These are phyloP conservation scores for Cercospora sojina DNA, from an alignment of 2,329 filamentous ascomycete species.

Conservation along the genomic window DNA sequence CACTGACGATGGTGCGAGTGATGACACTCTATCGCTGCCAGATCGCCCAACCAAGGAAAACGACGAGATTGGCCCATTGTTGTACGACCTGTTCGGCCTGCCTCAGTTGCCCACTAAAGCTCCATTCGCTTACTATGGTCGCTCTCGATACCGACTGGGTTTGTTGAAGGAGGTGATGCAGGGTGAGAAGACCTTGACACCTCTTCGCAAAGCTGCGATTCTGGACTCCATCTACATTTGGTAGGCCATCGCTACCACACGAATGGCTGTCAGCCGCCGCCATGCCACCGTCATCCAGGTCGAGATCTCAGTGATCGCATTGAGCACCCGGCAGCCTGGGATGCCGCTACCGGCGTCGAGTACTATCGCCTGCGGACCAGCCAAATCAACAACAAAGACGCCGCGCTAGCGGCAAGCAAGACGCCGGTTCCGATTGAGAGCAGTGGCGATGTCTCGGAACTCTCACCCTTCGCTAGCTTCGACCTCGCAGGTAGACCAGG, in stretches of 20 bases:
- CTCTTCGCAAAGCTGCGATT: background rate
- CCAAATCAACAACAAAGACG: background rate
- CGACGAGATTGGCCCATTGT: background rate
- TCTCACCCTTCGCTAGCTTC: background rate
- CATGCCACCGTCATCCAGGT: too few species aligned
- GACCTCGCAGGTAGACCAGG: background rate
- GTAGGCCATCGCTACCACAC: background rate
- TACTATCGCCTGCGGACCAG: slow-evolving; percentile 3
- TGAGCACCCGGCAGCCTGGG: too few species aligned
- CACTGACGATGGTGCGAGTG: background rate
- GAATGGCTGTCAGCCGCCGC: background rate
- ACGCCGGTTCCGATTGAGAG: slow-evolving; percentile 10
- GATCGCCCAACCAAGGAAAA: background rate
- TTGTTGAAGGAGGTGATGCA: background rate
- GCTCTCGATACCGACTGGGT: background rate
- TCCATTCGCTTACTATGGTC: background rate
- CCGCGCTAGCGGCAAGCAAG: slow-evolving; percentile 2
- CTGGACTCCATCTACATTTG: background rate
- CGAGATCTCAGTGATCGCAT: too few species aligned
- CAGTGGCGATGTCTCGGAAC: background rate
- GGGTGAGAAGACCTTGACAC: background rate
- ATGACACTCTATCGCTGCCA: background rate
- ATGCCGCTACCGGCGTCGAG: too few species aligned
- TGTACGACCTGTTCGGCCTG: background rate
- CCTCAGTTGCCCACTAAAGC: background rate